These are phyloP conservation scores for Nigrograna mackinnonii DNA, from an alignment of 2,329 filamentous ascomycete genomes.

Conservation along the genomic window DNA sequence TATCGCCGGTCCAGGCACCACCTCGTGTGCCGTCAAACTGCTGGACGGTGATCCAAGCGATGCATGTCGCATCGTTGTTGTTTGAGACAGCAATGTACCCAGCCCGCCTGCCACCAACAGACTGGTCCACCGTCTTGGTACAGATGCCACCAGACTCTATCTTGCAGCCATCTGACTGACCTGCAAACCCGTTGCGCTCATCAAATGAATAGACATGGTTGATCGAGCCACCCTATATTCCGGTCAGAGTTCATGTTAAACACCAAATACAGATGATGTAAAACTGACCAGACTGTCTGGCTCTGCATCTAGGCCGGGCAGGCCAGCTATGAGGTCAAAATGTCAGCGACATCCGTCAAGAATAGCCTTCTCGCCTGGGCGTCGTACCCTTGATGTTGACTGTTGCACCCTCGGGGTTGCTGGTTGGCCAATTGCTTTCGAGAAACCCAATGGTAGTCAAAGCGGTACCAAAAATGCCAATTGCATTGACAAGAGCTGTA, in stretches of 20 bases:
- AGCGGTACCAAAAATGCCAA: neutral
- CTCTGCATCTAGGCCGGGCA: no score
- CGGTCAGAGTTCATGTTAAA: neutral
- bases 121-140: slow-evolving; percentile 1
- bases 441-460: neutral
- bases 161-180: neutral
- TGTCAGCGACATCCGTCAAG: no score
- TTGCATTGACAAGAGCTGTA: neutral
- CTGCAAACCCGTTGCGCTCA: neutral
- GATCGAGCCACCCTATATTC: neutral
- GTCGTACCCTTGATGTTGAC: neutral
- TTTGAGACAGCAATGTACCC: neutral
- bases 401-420: neutral
- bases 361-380: no score
- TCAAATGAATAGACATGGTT: neutral
- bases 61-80: slow-evolving; percentile 6
- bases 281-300: neutral
- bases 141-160: neutral
- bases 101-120: neutral
- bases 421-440: neutral
- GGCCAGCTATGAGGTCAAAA: no score
- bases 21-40: slow-evolving; percentile 5
- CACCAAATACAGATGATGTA: neutral
- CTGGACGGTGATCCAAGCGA: slow-evolving; percentile 11
- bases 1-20: slow-evolving; percentile 14